These are phyloP conservation scores for Chenopodium formosanum DNA, from an alignment of 148 eudicot species.

Conservation along the genomic window DNA sequence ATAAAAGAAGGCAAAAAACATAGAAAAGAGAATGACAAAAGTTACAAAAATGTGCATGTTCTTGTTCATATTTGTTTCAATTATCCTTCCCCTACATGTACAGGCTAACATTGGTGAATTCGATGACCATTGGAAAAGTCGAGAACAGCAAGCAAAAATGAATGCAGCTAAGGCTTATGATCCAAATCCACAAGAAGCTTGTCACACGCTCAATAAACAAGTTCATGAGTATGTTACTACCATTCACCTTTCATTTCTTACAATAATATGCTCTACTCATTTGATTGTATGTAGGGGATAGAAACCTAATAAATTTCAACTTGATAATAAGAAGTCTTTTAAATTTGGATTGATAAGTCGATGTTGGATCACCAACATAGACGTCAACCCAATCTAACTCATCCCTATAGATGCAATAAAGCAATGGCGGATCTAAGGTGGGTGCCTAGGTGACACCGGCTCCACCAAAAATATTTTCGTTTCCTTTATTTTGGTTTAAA, in stretches of 20 bases:
- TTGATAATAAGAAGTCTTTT: too few species aligned
- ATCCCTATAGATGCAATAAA: not conserved
- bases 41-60: constrained; percentile 7
- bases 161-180: constrained; percentile 36
- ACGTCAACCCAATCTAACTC: not conserved
- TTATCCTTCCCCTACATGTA: constrained; percentile 17
- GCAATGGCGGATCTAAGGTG: too few species aligned
- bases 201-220: constrained; percentile 26
- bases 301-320: not conserved
- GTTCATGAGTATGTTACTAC: constrained; percentile 32
- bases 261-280: not conserved
- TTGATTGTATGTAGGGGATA: not conserved
- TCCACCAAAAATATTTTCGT: too few species aligned
- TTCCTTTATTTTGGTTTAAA: too few species aligned
- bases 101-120: constrained; percentile 29
- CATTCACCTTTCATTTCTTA: not conserved
- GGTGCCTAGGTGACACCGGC: too few species aligned
- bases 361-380: not conserved
- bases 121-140: constrained; percentile 48
- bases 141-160: constrained; percentile 34
- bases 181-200: constrained; percentile 36
- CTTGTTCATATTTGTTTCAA: constrained; percentile 27
- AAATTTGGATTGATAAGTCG: not conserved
- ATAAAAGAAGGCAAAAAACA: not conserved
- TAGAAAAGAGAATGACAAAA: constrained; percentile 21